Base-by-base conservation (phyloP, 306 rosid species). In the Vigna reflexopilosa region DNA sequence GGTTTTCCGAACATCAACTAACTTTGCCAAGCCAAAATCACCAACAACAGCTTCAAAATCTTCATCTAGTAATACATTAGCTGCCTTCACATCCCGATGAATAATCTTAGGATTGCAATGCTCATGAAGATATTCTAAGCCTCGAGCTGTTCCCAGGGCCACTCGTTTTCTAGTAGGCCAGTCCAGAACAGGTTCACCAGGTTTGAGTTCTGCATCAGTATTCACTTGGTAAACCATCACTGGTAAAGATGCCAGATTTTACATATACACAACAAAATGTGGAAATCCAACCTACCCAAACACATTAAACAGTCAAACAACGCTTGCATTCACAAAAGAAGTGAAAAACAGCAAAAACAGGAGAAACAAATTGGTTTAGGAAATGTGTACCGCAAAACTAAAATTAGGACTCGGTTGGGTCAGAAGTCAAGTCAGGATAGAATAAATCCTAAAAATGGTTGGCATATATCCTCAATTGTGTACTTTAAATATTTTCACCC, bases 61-160 rank as follows among this genome's bases (percentile, higher is more conserved):
- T 86, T 96, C 97, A 79, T 96, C 98, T 58, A 96, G 92, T 59
- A 96, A 83, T 58, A 96, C 99, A 85, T 96, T 96, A 52, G 99
- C 99, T 10, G 99, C 99, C 91, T 96, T 96, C 80, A 96, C 99
- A 82, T 96, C 99, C 61, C 99, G 91, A 82, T 96, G 99, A 82
- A 96, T 96, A 79, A 96, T 96, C 86, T 96, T 96, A 20, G 99
- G 99, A 82, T 91, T 93, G 88, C 99, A 96, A 91, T 96, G 99
- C 80, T 93, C 96, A 2, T 96, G 99, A 54, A 96, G 96, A 77
- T 96, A 96, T 88, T 96, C 98, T 58, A 96, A 83, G 50, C 99
- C 99, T 50, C 99, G 97, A 51, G 99, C 98, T 14, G 99, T 93
- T 75, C 99, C 99, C 70, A 96, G 77, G 66, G 99, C 97, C 79